Evolutionary conservation across 2,329 filamentous ascomycete genomes (phyloP).

Genomic region (Paecilomyces niveus): DNA sequence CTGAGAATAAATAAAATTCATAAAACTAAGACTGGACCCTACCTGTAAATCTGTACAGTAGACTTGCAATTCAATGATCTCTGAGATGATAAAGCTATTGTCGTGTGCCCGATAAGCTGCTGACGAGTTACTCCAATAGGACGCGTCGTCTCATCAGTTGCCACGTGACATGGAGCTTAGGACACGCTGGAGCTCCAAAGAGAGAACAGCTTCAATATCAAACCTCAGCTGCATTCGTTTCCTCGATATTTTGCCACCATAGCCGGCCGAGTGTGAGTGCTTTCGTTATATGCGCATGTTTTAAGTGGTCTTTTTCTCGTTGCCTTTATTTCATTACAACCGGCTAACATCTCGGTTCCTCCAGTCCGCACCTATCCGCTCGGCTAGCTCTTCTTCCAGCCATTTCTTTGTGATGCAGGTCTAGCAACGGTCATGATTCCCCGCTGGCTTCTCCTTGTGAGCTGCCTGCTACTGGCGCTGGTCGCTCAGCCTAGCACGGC

Average conservation of each 20-base stretch:
- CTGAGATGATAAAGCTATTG: too few relatives aligned
- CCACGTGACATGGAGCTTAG: not conserved
- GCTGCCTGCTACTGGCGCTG: constrained; percentile 47
- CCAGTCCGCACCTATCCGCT: not conserved
- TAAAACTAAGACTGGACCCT: too few relatives aligned
- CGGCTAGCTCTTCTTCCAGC: not conserved
- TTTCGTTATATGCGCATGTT: not conserved
- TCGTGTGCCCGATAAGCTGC: too few relatives aligned
- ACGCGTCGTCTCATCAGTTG: not conserved
- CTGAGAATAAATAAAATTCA: too few relatives aligned
- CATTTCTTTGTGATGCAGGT: constrained; percentile 6
- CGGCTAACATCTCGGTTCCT: not conserved
- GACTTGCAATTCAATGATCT: too few relatives aligned
- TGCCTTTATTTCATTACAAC: not conserved
- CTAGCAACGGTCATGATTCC: constrained; percentile 27
- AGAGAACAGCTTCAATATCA: not conserved
- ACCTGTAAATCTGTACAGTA: too few relatives aligned
- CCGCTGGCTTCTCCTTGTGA: constrained; percentile 40
- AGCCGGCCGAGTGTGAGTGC: not conserved
- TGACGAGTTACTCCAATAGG: not conserved
- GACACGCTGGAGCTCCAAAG: not conserved
- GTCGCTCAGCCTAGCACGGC: constrained; percentile 33
- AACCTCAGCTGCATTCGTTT: not conserved
- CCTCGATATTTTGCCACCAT: not conserved
- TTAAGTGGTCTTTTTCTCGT: not conserved